phyloP scores from a whole-genome alignment of 495 filamentous ascomycete genomes.

The Annulohypoxylon nitens region DNA sequence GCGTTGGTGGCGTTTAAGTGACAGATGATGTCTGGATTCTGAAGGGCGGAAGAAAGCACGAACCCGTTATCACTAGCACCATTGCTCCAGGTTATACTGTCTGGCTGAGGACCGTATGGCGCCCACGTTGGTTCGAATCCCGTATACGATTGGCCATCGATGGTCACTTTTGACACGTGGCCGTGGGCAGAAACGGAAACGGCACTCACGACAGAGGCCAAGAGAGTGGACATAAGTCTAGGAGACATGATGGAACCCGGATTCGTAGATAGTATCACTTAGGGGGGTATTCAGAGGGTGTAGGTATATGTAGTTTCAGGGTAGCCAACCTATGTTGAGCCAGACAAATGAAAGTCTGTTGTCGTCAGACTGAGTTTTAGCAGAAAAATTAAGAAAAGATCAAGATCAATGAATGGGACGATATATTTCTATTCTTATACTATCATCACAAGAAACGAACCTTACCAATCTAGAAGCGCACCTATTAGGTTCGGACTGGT shows the following conservation, averaged over 20 bases:
- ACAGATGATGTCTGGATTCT: slow-evolving; percentile 64
- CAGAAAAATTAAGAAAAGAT: too few species aligned
- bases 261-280: background rate
- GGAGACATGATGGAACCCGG: slow-evolving; percentile 22
- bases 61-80: slow-evolving; percentile 71
- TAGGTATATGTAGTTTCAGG: too few species aligned
- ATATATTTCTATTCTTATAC: too few species aligned
- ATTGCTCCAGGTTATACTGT: slow-evolving; percentile 67
- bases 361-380: too few species aligned
- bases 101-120: slow-evolving; percentile 57
- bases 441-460: too few species aligned
- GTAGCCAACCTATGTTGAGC: too few species aligned
- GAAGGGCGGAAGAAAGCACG: slow-evolving; percentile 63
- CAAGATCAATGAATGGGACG: too few species aligned
- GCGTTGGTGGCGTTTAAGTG: slow-evolving; percentile 59
- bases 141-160: slow-evolving; percentile 66
- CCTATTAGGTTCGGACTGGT: too few species aligned
- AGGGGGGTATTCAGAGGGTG: too few species aligned
- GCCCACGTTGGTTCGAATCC: slow-evolving; percentile 60
- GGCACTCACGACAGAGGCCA: slow-evolving; percentile 63
- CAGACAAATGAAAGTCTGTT: too few species aligned
- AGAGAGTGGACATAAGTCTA: slow-evolving; percentile 39
- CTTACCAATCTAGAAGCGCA: too few species aligned
- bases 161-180: slow-evolving; percentile 68
- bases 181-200: slow-evolving; percentile 72